Evolutionary conservation across 257 asterid species (phyloP).

Genomic region (Solanum neorickii): DNA sequence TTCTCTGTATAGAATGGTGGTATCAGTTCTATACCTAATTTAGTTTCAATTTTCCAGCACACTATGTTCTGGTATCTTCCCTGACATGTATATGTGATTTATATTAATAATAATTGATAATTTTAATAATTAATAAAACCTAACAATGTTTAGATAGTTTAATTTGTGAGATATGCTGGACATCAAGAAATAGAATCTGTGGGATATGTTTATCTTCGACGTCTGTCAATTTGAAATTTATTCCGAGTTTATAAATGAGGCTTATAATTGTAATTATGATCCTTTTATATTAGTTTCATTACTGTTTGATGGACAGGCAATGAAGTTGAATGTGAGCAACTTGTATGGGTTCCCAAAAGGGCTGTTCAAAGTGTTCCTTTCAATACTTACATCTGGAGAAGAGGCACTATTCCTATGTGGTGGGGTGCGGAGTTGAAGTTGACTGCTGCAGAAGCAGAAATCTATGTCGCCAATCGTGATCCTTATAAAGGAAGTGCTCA

Average conservation of each 20-base stretch:
- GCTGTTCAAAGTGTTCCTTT: slow-evolving; percentile 82
- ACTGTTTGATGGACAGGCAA: slow-evolving; percentile 62
- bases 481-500: slow-evolving; percentile 91
- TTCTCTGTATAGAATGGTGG: not conserved
- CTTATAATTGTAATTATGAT: not conserved
- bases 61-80: not conserved
- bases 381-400: slow-evolving; percentile 85
- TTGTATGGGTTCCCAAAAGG: slow-evolving; percentile 84
- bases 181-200: not conserved
- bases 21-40: not conserved
- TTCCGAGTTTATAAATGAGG: not conserved
- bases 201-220: not conserved
- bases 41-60: not conserved
- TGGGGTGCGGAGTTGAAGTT: slow-evolving; percentile 99
- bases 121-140: not conserved
- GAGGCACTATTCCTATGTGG: slow-evolving; percentile 99
- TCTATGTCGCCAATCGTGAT: slow-evolving; percentile 75
- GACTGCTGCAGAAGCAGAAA: slow-evolving; percentile 99
- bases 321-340: slow-evolving; percentile 98
- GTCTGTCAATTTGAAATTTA: not conserved
- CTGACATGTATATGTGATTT: not conserved
- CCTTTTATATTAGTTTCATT: not conserved
- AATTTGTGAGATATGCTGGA: not conserved
- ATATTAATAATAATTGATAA: not conserved
- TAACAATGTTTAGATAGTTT: not conserved